phyloP scores from a whole-genome alignment of 2,329 filamentous ascomycete genomes.

The Pseudopyricularia javanii region DNA sequence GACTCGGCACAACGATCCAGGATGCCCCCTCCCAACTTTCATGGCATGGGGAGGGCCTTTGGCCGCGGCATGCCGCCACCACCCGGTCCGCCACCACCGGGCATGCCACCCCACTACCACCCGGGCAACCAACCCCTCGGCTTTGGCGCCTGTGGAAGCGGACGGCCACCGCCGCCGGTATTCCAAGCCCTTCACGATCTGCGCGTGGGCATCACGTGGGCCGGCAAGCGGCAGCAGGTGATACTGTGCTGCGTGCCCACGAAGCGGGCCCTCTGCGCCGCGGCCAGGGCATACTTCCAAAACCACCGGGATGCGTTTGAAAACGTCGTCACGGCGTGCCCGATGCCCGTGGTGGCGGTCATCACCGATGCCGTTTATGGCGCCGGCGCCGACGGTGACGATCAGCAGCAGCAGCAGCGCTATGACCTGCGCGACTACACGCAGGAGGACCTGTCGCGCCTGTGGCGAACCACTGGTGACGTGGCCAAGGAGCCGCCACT shows the following conservation, averaged over 20 bases:
- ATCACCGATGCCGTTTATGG: not conserved
- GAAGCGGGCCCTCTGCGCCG: slow-evolving; percentile 5
- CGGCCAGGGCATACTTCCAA: slow-evolving; percentile 20
- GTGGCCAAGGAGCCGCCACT: slow-evolving; percentile 9
- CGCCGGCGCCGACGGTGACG: not conserved
- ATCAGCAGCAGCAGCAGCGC: slow-evolving; percentile 7
- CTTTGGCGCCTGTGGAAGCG: not conserved
- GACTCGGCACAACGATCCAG: no score
- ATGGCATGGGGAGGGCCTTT: no score
- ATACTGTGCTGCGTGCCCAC: slow-evolving; percentile 4
- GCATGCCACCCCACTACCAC: not conserved
- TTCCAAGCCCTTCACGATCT: slow-evolving; percentile 5
- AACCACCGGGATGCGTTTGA: slow-evolving; percentile 5
- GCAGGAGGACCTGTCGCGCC: slow-evolving; percentile 15
- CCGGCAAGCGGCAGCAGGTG: slow-evolving; percentile 6
- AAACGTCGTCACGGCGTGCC: slow-evolving; percentile 1
- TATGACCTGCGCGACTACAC: slow-evolving; percentile 17
- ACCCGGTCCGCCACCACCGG: no score
- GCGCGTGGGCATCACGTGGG: slow-evolving; percentile 10
- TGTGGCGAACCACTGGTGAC: slow-evolving; percentile 9
- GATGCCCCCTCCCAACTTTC: not conserved
- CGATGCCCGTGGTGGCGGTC: not conserved
- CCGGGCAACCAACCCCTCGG: not conserved
- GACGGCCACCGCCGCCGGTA: not conserved
- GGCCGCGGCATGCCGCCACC: not conserved